These are phyloP conservation scores for Takakia lepidozioides DNA, from an alignment of 225 moss, liverwort and hornwort species.

Conservation along the genomic window DNA sequence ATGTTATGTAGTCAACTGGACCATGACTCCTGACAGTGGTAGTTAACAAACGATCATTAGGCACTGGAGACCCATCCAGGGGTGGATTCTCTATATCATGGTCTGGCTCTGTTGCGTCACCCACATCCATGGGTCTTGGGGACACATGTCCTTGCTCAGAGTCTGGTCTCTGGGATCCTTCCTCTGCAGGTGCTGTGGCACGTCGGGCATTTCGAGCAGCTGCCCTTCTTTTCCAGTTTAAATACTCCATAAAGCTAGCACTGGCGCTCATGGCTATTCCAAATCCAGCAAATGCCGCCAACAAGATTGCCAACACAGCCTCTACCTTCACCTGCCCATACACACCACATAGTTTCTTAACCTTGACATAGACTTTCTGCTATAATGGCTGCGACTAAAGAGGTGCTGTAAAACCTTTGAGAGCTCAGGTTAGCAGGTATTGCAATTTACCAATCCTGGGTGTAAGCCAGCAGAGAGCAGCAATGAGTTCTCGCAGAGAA, in stretches of 20 bases:
- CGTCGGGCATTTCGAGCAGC: neutral
- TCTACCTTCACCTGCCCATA: conserved; percentile 12
- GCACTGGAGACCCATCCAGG: too few relatives aligned
- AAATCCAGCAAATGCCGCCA: conserved; percentile 1
- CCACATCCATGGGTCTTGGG: neutral
- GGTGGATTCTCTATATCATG: neutral
- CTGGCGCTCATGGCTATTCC: neutral
- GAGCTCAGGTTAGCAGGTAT: too few relatives aligned
- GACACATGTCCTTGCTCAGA: neutral
- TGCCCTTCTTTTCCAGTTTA: conserved; percentile 1
- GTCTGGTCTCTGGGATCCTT: neutral
- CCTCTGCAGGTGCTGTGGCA: neutral
- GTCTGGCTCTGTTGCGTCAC: neutral
- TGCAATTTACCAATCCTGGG: too few relatives aligned
- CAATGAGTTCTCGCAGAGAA: too few relatives aligned
- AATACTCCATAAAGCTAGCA: neutral
- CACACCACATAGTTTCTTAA: too few relatives aligned
- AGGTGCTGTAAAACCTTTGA: too few relatives aligned
- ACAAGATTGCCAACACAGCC: conserved; percentile 16
- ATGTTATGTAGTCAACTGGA: too few relatives aligned
- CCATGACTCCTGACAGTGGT: too few relatives aligned
- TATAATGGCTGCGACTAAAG: too few relatives aligned
- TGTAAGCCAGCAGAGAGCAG: too few relatives aligned
- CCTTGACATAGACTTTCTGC: too few relatives aligned
- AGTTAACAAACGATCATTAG: too few relatives aligned